Conservation (phyloP, 371 early-diverging fungal genomes). For the Mucor indicus region DNA sequence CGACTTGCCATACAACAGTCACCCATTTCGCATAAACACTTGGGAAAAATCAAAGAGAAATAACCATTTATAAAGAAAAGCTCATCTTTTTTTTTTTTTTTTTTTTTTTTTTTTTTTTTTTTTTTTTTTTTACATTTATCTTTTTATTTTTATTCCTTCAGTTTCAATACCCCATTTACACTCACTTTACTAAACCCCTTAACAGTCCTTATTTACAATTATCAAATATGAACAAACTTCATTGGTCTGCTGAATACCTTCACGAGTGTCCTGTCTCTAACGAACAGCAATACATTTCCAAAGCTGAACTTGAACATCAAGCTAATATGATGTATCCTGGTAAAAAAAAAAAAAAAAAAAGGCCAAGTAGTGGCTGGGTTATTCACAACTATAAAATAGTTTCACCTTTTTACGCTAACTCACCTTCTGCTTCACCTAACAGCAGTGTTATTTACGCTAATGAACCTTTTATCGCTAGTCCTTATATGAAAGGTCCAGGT, state of each 20-base stretch:
- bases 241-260: constrained; percentile 26
- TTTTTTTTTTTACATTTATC: neutral
- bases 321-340: constrained; percentile 33
- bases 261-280: constrained; percentile 29
- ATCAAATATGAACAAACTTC: neutral
- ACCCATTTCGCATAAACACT: neutral
- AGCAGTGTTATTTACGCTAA: constrained; percentile 8
- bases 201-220: constrained; percentile 2
- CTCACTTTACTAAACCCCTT: constrained; percentile 2
- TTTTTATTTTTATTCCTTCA: constrained; percentile 8
- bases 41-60: no score
- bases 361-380: neutral
- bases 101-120: constrained; percentile 3
- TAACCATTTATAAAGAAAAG: no score
- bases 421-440: constrained; percentile 12
- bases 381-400: constrained; percentile 20
- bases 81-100: constrained; percentile 1
- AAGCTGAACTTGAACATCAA: constrained; percentile 19
- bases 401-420: constrained; percentile 19
- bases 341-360: constrained; percentile 8
- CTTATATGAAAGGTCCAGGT: constrained; percentile 7
- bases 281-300: constrained; percentile 13
- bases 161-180: neutral
- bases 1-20: no score
- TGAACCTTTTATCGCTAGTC: constrained; percentile 6